Evolutionary conservation across 2,329 filamentous ascomycete genomes (phyloP), one percentile per base, ranked within the genome.

Genomic region (Drechslera avenae): DNA sequence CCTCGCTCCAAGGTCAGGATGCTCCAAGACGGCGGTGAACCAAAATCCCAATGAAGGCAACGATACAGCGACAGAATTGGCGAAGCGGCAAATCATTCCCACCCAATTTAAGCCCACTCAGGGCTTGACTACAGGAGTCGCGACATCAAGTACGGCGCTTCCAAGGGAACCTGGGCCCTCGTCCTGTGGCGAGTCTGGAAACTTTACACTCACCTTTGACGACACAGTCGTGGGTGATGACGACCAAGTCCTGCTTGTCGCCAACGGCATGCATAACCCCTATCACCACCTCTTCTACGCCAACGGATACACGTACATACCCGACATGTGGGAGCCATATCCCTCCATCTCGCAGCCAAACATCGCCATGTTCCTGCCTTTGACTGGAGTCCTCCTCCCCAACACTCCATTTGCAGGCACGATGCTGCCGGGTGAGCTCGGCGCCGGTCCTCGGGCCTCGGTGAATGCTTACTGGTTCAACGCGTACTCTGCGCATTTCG

Each of bases 241-340:
- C 5, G 51, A 68, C 30, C 72, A 69, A 46, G 66, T 74, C 28
- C 63, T 75, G 30, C 56, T 77, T 14, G 72, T 73, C 2, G 71
- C 66, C 12, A 68, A 67, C 36, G 68, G 68, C 6, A 70, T 82
- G 50, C 75, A 71, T 56, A 77, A 75, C 46, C 79, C 79, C 1
- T 81, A 81, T 56, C 75, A 79, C 46, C 79, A 82, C 59, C 73
- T 82, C 39, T 76, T 75, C 62, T 82, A 79, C 66, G 77, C 78
- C 34, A 73, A 77, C 47, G 80, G 79, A 17, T 82, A 76, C 64
- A 74, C 76, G 3, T 80, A 81, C 57, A 74, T 77, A 26, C 76
- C 78, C 3, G 73, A 75, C 32, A 73, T 75, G 33, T 72, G 67
- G 47, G 72, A 76, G 51, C 77, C 77, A 7, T 81, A 76, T 53